Base-by-base conservation (phyloP, 441 rosid species). In the Hura crepitans region DNA sequence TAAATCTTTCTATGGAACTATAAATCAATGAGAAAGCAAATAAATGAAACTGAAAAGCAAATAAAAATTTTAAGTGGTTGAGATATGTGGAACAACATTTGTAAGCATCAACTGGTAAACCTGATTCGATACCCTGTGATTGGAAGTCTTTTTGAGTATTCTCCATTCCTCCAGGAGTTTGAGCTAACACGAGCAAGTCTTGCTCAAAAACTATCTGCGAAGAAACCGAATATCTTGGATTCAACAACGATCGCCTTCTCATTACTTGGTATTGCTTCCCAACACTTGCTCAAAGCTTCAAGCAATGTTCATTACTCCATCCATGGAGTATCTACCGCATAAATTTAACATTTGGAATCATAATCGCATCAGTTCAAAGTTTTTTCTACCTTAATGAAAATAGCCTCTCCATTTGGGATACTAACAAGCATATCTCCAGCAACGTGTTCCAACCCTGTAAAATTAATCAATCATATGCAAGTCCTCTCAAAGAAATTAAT, bases 371-470 rank as follows among this genome's bases (percentile, higher is more conserved):
- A n/a, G n/a, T n/a, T n/a, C n/a, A n/a, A n/a, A n/a, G n/a, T n/a
- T n/a, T n/a, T n/a, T 42, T 39, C 10, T 9, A 6, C 12, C 11
- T 42, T 6, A 7, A 42, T 42, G 11, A 42, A 42, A 5, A 42
- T 6, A 42, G 91, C 97, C 63, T 91, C 91, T 65, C 88, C 91
- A 73, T 84, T 76, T 1, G 93, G 95, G 65, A 89, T 88, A 67
- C 86, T 82, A 0, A 39, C 82, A 69, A 91, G 89, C 95, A 89
- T 91, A 66, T 91, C 95, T 66, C 95, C 93, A n/a, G 83, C 87
- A 37, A 87, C 84, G 75, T 86, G 87, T 59, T 85, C 86, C 56
- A 89, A 82, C 11, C 91, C 89, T 86, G 6, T 10, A 50, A 49
- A 4, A n/a, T n/a, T n/a, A n/a, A n/a, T n/a, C n/a, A n/a, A n/a